A percentile compares a stretch with the other conserved stretches of the same genome.
These are phyloP conservation scores for Aureobasidium sp. DNA, from an alignment of 2,329 filamentous ascomycete species.

Conservation along the genomic window DNA sequence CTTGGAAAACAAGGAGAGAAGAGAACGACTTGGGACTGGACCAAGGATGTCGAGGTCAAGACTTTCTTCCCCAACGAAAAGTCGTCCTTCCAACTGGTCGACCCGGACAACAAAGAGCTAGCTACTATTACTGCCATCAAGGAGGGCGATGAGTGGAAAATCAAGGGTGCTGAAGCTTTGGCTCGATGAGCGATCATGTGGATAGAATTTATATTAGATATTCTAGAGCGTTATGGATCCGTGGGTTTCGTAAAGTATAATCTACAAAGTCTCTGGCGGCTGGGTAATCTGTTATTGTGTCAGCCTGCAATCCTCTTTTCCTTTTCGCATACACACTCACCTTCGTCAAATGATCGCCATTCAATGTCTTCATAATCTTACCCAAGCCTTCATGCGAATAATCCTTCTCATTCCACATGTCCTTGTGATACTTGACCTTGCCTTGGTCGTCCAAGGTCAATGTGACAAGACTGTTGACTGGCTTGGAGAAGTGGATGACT, in stretches of 20 bases:
- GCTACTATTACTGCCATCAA: slow-evolving; percentile 25
- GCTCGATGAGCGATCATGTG: background rate
- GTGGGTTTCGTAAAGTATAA: background rate
- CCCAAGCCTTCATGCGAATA: slow-evolving; percentile 40
- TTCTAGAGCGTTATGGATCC: background rate
- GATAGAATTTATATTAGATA: background rate
- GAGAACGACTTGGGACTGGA: slow-evolving; percentile 33
- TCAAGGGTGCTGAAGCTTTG: slow-evolving; percentile 14
- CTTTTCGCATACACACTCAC: background rate
- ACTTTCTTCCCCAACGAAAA: slow-evolving; percentile 31
- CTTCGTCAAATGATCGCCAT: slow-evolving; percentile 40
- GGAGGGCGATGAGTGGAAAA: slow-evolving; percentile 29
- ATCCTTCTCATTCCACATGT: slow-evolving; percentile 44
- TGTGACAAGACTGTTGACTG: slow-evolving; percentile 35
- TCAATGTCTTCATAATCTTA: slow-evolving; percentile 42
- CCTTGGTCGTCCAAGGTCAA: slow-evolving; percentile 32
- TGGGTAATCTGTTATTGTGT: slow-evolving; percentile 8
- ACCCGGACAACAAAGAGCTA: slow-evolving; percentile 26
- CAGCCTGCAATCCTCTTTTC: background rate
- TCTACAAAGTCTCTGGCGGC: slow-evolving; percentile 14
- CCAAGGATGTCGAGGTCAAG: slow-evolving; percentile 30
- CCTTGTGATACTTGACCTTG: slow-evolving; percentile 42
- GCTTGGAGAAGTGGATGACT: slow-evolving; percentile 29
- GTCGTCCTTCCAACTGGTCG: slow-evolving; percentile 29
- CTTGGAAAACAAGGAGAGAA: slow-evolving; percentile 32